A percentile compares a stretch with the other conserved stretches of the same genome.
Conservation (phyloP, 306 rosid genomes). For the Comarum palustre region DNA sequence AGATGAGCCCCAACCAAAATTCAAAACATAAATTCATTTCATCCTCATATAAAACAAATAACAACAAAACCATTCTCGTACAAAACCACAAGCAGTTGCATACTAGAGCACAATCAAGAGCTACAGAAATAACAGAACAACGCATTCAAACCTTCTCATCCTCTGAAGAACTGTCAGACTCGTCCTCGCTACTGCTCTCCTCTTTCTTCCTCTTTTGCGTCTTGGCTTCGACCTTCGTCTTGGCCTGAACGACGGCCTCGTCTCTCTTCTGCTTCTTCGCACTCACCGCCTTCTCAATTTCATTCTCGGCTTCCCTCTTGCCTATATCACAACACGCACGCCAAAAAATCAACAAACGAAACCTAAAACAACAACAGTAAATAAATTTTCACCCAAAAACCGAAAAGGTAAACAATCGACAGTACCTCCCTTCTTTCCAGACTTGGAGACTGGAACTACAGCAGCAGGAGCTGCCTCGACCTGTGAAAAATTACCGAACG, state of each 20-base stretch:
- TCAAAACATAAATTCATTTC: too few species aligned
- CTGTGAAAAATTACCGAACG: conserved; percentile 30
- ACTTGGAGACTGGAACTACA: conserved; percentile 41
- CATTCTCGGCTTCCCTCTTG: conserved; percentile 67
- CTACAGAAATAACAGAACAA: background rate
- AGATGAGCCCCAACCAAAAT: too few species aligned
- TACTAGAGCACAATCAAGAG: background rate
- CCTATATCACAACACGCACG: conserved; percentile 21
- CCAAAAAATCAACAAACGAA: background rate
- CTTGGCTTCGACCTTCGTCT: conserved; percentile 48
- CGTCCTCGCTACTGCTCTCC: conserved; percentile 47
- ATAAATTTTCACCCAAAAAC: background rate
- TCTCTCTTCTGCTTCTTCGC: conserved; percentile 66
- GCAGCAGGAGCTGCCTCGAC: conserved; percentile 63
- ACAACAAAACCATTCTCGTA: too few species aligned
- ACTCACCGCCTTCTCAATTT: conserved; percentile 43
- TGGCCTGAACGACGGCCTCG: conserved; percentile 42
- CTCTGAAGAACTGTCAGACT: conserved; percentile 51
- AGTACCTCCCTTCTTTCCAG: conserved; percentile 61
- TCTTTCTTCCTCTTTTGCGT: conserved; percentile 36
- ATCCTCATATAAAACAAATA: too few species aligned
- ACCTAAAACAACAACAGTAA: background rate
- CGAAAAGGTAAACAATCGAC: background rate
- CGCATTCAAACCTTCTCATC: conserved; percentile 47
- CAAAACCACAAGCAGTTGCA: too few species aligned